phyloP scores from a whole-genome alignment of 768 basidiomycete genomes.

The Tricholoma sp. region DNA sequence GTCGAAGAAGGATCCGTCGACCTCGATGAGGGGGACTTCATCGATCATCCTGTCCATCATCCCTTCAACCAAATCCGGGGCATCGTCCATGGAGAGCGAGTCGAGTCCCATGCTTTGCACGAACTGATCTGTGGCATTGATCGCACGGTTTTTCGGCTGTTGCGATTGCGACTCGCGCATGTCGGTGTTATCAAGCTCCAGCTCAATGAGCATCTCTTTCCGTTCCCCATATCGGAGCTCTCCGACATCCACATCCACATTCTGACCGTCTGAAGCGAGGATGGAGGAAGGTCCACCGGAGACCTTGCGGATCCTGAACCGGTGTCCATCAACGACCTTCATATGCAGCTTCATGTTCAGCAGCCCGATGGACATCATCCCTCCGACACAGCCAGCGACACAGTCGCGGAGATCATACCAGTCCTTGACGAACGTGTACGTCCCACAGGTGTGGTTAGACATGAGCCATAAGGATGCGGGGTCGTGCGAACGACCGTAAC shows the following conservation, averaged over 20 bases:
- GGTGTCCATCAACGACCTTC: slow-evolving; percentile 83
- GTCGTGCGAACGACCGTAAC: slow-evolving; percentile 95
- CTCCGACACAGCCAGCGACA: slow-evolving; percentile 91
- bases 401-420: slow-evolving; percentile 95
- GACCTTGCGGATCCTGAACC: slow-evolving; percentile 93
- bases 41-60: slow-evolving; percentile 98
- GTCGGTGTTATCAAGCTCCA: slow-evolving; percentile 84
- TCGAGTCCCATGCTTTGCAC: slow-evolving; percentile 84
- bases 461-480: slow-evolving; percentile 98
- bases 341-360: slow-evolving; percentile 94
- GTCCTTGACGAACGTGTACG: slow-evolving; percentile 97
- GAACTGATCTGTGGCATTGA: slow-evolving; percentile 87
- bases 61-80: slow-evolving; percentile 73
- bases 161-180: slow-evolving; percentile 32
- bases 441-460: slow-evolving; percentile 96
- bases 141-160: slow-evolving; percentile 25
- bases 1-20: slow-evolving; percentile 94
- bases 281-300: slow-evolving; percentile 86
- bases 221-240: slow-evolving; percentile 95
- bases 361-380: slow-evolving; percentile 93
- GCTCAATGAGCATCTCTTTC: slow-evolving; percentile 95
- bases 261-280: slow-evolving; percentile 85
- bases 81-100: slow-evolving; percentile 65
- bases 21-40: slow-evolving; percentile 94
- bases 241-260: slow-evolving; percentile 92